Conservation (phyloP, 2,329 filamentous ascomycete genomes). For the Penicillium italicum region DNA sequence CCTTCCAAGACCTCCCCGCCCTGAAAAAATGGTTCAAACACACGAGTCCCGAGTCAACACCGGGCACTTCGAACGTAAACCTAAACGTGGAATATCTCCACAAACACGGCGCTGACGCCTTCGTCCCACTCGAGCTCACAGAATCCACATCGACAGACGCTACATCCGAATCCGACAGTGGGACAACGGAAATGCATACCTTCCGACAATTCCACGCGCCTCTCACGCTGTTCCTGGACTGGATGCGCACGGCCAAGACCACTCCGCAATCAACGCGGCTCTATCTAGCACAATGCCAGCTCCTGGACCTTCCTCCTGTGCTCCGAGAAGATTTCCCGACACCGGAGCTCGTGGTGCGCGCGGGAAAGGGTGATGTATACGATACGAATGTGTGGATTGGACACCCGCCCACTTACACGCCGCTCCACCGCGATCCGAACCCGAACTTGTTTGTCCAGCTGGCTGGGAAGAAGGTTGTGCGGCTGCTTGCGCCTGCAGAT, state of each 20-base stretch:
- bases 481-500: constrained; percentile 63
- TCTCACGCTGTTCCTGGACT: constrained; percentile 62
- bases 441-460: constrained; percentile 89
- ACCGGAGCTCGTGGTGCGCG: constrained; percentile 59
- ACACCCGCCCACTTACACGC: constrained; percentile 79
- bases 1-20: constrained; percentile 51
- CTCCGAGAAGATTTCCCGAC: constrained; percentile 65
- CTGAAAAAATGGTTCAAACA: constrained; percentile 57
- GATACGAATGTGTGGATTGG: constrained; percentile 85
- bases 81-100: constrained; percentile 46
- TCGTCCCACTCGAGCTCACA: constrained; percentile 60
- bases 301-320: constrained; percentile 62
- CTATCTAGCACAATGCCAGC: constrained; percentile 80
- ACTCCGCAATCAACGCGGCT: constrained; percentile 44
- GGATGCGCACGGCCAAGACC: constrained; percentile 36
- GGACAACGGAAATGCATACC: constrained; percentile 13
- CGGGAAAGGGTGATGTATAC: constrained; percentile 81
- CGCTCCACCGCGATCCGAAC: constrained; percentile 88
- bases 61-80: constrained; percentile 16
- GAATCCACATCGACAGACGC: not conserved
- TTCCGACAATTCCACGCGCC: constrained; percentile 50
- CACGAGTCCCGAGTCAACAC: constrained; percentile 32
- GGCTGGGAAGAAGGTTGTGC: constrained; percentile 65
- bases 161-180: not conserved
- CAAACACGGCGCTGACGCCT: constrained; percentile 44